phyloP scores from a whole-genome alignment of 176 grass and related monocot species.

The Musa schizocarpa region DNA sequence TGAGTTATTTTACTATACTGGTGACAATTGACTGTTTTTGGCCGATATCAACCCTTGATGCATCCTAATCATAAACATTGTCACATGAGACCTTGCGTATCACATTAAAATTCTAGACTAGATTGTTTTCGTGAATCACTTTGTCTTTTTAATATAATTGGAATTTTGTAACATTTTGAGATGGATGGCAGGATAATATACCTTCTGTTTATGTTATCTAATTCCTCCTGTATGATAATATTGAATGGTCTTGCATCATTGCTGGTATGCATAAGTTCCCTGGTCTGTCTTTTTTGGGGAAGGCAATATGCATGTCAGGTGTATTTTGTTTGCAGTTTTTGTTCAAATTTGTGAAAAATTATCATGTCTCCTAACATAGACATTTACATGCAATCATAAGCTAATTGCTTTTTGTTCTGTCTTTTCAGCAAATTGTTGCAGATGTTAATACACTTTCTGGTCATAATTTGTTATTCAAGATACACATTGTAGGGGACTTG shows the following conservation, averaged over 20 bases:
- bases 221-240: neutral
- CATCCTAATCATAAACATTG: neutral
- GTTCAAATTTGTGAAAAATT: too few species aligned
- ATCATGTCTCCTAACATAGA: too few species aligned
- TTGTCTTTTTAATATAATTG: neutral
- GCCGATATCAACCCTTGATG: neutral
- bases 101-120: neutral
- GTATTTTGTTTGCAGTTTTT: too few species aligned
- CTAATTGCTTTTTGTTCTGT: too few species aligned
- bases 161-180: neutral
- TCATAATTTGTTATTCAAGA: too few species aligned
- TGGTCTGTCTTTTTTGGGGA: too few species aligned
- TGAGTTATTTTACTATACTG: conserved; percentile 16
- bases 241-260: neutral
- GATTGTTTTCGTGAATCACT: neutral
- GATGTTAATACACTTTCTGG: too few species aligned
- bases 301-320: too few species aligned
- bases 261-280: neutral
- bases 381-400: too few species aligned
- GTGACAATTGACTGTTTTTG: neutral
- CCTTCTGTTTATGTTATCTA: neutral
- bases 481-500: too few species aligned
- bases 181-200: neutral
- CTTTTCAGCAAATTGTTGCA: too few species aligned
- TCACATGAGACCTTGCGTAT: neutral